Conservation (phyloP, 2,329 filamentous ascomycete species). For the Sordariomycetes sp. region DNA sequence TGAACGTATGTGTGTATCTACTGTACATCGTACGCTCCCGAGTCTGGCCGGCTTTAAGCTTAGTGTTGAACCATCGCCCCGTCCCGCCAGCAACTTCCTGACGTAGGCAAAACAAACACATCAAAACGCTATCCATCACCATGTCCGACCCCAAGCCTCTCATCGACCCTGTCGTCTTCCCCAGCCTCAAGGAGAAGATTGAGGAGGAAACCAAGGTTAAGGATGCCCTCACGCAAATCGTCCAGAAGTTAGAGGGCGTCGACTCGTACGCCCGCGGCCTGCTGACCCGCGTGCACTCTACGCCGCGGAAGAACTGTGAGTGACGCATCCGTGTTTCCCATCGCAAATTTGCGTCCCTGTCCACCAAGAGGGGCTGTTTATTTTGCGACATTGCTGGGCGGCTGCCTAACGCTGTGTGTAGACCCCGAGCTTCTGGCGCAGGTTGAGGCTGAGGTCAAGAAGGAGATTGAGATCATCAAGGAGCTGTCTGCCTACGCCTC, state of each 20-base stretch:
- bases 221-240: constrained; percentile 71
- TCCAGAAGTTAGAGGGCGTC: constrained; percentile 73
- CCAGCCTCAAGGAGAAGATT: constrained; percentile 75
- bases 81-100: background rate
- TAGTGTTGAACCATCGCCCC: background rate
- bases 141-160: constrained; percentile 16
- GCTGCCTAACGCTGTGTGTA: constrained; percentile 15
- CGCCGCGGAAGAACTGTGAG: constrained; percentile 47
- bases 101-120: background rate
- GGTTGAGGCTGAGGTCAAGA: constrained; percentile 57
- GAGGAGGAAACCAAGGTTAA: constrained; percentile 75
- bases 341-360: background rate
- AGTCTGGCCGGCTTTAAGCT: too few relatives aligned
- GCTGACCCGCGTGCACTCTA: constrained; percentile 82
- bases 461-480: constrained; percentile 57
- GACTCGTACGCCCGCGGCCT: constrained; percentile 70
- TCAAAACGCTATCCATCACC: constrained; percentile 11
- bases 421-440: constrained; percentile 57
- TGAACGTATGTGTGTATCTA: too few relatives aligned
- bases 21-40: too few relatives aligned
- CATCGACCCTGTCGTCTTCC: constrained; percentile 71
- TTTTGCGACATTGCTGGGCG: background rate
- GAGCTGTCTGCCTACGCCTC: constrained; percentile 64
- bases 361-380: background rate
- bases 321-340: constrained; percentile 5